Base-by-base conservation (phyloP, 140 eudicot species). In the Flaveria floridana region DNA sequence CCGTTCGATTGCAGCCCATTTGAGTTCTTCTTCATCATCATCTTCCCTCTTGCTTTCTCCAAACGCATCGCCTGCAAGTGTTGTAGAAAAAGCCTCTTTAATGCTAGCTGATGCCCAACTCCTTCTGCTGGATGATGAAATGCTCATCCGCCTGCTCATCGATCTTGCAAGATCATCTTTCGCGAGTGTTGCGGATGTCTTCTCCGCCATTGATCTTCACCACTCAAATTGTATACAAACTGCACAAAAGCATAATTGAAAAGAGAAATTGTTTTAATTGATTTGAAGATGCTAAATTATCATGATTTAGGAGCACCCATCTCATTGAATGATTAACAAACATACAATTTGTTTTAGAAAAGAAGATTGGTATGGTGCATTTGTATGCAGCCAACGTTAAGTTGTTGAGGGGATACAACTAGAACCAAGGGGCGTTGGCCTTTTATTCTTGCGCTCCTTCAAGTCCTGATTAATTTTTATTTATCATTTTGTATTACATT, bases 1-100 rank as follows among this genome's bases (percentile, higher is more conserved):
- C 80, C 91, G 72, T 57, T 88, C 95, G 56, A 88, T 79, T 26
- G 95, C 95, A 46, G 94, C 94, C 86, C 85, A 79, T 65, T 74
- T 79, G 12, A 84, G 95, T 84, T 86, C 91, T 15, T 64, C 25
- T 34, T 64, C 70, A 34, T 64, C 70, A 18, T 64, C 23, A 28
- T 64, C 14, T 0, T 26, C 44, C 20, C 23, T n/a, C 18, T 2
- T 34, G 39, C 34, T 64, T 64, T 64, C 69, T 7, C 0, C 50
- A 44, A 44, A 44, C 14, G 14, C 50, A 10, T 44, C 50, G 14
- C 50, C 50, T 8, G 2, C 11, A 52, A 52, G 58, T n/a, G 58
- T 3, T 52, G 58, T 6, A 52, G 58, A 52, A 2, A 52, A n/a
- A 52, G 21, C 58, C 63, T 56, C 63, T 56, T 19, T 19, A 10